Evolutionary conservation across 768 basidiomycete species (phyloP).

Genomic region (Suillus bovinus): DNA sequence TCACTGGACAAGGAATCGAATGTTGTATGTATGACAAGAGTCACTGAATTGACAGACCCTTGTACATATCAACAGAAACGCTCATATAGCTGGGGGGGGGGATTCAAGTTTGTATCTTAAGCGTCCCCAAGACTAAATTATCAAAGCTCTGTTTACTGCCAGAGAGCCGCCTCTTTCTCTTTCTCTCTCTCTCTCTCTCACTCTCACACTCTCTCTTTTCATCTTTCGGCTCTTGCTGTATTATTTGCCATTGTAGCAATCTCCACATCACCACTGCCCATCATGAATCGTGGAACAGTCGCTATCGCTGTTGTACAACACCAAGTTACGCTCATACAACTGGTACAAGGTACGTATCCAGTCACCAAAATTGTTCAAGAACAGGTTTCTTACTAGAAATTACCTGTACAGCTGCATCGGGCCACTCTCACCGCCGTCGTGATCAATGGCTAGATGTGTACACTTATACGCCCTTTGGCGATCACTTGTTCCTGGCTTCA

Average conservation of each 20-base stretch:
- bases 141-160: not conserved
- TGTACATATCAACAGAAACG: not conserved
- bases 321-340: conserved; percentile 58
- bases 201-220: no score
- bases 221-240: conserved; percentile 18
- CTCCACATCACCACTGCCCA: conserved; percentile 13
- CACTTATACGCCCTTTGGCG: conserved; percentile 63
- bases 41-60: not conserved
- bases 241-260: conserved; percentile 22
- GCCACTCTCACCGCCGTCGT: conserved; percentile 49
- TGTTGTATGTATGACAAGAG: conserved; percentile 20
- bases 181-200: no score
- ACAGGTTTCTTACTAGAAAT: conserved; percentile 11
- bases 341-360: conserved; percentile 50
- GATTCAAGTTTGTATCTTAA: not conserved
- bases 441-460: conserved; percentile 68
- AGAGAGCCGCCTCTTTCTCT: not conserved
- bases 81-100: conserved; percentile 24
- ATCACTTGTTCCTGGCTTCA: conserved; percentile 64
- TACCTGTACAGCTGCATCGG: conserved; percentile 34
- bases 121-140: conserved; percentile 4
- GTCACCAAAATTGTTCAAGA: not conserved
- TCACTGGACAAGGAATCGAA: not conserved
- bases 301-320: conserved; percentile 71
- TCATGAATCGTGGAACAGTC: conserved; percentile 57